A percentile compares a stretch with the other conserved stretches of the same genome.
Conservation (phyloP, 768 basidiomycete genomes). For the Xerocomellus intermedius region DNA sequence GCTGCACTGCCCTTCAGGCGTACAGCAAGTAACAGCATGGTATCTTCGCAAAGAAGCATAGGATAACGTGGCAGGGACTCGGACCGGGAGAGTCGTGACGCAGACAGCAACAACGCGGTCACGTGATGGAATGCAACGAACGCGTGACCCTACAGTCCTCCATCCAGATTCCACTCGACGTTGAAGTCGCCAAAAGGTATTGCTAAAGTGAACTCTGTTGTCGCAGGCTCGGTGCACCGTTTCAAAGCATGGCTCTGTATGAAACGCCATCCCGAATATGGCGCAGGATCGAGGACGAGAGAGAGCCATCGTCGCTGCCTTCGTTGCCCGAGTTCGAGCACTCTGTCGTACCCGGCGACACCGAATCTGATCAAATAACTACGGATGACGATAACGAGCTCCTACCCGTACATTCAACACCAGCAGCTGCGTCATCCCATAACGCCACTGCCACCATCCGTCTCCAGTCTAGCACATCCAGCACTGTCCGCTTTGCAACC, state of each 20-base stretch:
- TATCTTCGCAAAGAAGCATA: too few relatives aligned
- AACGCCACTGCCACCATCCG: conserved; percentile 50
- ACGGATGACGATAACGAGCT: conserved; percentile 44
- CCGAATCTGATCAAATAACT: conserved; percentile 35
- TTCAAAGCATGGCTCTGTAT: conserved; percentile 44
- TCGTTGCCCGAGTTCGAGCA: conserved; percentile 73
- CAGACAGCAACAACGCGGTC: conserved; percentile 26
- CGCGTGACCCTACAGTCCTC: conserved; percentile 9
- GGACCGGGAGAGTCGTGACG: too few relatives aligned
- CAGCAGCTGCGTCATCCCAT: conserved; percentile 49
- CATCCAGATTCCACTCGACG: not conserved
- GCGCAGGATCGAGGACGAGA: conserved; percentile 77
- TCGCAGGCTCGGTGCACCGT: not conserved
- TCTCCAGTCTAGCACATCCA: conserved; percentile 50
- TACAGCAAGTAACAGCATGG: too few relatives aligned
- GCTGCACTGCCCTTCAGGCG: too few relatives aligned
- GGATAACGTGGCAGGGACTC: too few relatives aligned
- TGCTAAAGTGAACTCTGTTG: not conserved
- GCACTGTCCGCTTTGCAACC: conserved; percentile 48
- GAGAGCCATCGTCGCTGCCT: conserved; percentile 80
- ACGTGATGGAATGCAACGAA: conserved; percentile 22
- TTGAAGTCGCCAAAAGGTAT: not conserved
- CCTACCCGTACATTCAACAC: conserved; percentile 67
- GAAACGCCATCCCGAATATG: conserved; percentile 86
- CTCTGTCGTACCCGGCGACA: conserved; percentile 42